Base-by-base conservation (phyloP, 2,329 filamentous ascomycete genomes). In the Talaromyces atroroseus region DNA sequence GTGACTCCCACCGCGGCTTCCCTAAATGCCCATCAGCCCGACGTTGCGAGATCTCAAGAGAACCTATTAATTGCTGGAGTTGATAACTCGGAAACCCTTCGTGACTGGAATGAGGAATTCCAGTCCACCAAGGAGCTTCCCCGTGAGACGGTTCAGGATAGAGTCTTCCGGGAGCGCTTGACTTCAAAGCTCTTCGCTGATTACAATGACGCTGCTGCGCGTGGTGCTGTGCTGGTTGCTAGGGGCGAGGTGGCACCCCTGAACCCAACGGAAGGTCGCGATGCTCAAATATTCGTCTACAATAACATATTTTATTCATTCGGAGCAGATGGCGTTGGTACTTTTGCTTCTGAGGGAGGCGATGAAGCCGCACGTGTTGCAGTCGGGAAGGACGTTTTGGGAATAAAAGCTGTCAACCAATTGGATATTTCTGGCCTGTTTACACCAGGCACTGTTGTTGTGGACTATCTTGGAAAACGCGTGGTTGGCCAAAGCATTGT, bases 261-360 rank as follows among this genome's bases (percentile, higher is more conserved):
- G 54, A 99, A 99, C 76, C 95, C 94, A 6, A 97, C 92, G 0
- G 94, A 99, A 75, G 86, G 82, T 61, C 84, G 82, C 63, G 92
- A 99, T 71, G 94, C 94, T 3, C 94, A 99, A 72, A 99, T 99
- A 62, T 99, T 96, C 67, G 92, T 99, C 23, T 96, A 97, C 79
- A 97, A 97, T 80, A 99, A 99, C 75, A 91, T 99, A 63, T 99
- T 99, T 79, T 99, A 96, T 79, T 97, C 94, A 0, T 97, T 96
- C 65, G 94, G 94, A 60, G 92, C 94, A 46, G 94, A 99, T 71
- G 95, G 94, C 52, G 94, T 97, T 47, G 92, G 94, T 45, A 99
- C 94, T 16, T 99, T 99, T 72, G 92, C 91, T 11, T 92, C 88
- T 2, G 94, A 99, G 75, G 94, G 94, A 63, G 94, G 94, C 20